Evolutionary conservation across 2,329 filamentous ascomycete genomes (phyloP), one percentile per base, ranked within the genome.

Genomic region (Penicillium sp.): DNA sequence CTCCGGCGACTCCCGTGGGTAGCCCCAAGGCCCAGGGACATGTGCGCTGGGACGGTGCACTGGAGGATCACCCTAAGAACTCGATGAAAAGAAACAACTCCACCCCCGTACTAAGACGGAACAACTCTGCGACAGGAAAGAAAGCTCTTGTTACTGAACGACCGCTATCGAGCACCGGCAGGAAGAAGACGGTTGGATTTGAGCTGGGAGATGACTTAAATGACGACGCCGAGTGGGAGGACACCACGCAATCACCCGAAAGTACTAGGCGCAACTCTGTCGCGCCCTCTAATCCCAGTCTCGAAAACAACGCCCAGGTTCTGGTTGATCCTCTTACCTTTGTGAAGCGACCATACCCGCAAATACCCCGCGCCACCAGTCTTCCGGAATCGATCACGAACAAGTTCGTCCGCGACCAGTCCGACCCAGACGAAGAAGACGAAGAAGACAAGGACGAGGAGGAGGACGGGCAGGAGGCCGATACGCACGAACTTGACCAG

Each of bases 141-240:
- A 77, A 75, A 59, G 57, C 66, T 13, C 53, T 68, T 56, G 66
- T 66, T 13, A 73, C 63, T 21, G 68, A 66, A 40, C 68, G 68
- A 13, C 67, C 68, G 10, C 59, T 61, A 21, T 61, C 66, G 15
- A 71, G 69, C 45, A 61, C 65, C n/a, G 68, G 69, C 29, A 72
- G 70, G 60, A 75, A 75, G 65, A 77, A 77, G 58, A 68, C 72
- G n/a, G 74, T 77, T 46, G 75, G 76, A 13, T 78, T 78, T 56
- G 72, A 78, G 52, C 59, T 78, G 32, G 76, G 67, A 4, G 73
- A 72, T 49, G 72, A 74, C 13, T 72, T 73, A 30, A 72, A 69
- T 47, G 73, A 75, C 55, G 75, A 78, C 54, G 73, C 65, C 52
- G 76, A 78, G 55, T 78, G 76, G 75, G 75, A 78, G 55, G 75